Evolutionary conservation across 441 rosid genomes (phyloP).

Genomic region (Erodium moschatum): DNA sequence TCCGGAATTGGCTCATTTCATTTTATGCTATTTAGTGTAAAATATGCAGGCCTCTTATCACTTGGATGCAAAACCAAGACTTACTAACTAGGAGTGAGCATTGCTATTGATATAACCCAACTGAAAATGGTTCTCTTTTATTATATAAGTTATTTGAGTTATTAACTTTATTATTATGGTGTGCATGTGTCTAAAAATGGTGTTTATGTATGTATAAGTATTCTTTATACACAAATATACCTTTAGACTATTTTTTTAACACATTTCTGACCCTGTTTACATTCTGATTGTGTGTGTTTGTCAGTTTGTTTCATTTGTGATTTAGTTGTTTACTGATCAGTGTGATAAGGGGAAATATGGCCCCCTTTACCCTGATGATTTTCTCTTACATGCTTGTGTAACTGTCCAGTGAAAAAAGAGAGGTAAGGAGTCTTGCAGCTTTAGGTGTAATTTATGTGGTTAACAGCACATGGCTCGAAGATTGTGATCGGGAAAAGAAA

Average conservation of each 20-base stretch:
- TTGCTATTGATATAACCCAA: neutral
- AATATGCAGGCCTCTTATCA: neutral
- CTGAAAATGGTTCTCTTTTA: neutral
- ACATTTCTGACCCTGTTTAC: neutral
- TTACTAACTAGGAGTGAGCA: conserved; percentile 3
- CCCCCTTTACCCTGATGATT: conserved; percentile 11
- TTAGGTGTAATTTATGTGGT: conserved; percentile 82
- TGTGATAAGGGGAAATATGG: conserved; percentile 14
- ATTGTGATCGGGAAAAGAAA: conserved; percentile 67
- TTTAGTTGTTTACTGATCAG: conserved; percentile 8
- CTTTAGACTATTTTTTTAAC: neutral
- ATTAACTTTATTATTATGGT: neutral
- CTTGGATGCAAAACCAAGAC: neutral
- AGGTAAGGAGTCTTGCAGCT: conserved; percentile 72
- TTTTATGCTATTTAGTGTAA: neutral
- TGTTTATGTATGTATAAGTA: neutral
- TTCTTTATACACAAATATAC: neutral
- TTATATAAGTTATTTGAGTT: conserved; percentile 1
- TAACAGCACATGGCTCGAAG: conserved; percentile 82
- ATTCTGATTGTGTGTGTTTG: conserved; percentile 2
- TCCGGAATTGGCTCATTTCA: conserved; percentile 16
- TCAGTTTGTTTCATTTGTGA: conserved; percentile 20
- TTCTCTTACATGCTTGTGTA: conserved; percentile 17
- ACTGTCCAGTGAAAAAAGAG: conserved; percentile 69
- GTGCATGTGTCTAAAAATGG: neutral